Percentiles rank a stretch among this genome's conserved stretches.
These are phyloP conservation scores for Candida saitoana DNA, from an alignment of 805 yeast species.

Conservation along the genomic window DNA sequence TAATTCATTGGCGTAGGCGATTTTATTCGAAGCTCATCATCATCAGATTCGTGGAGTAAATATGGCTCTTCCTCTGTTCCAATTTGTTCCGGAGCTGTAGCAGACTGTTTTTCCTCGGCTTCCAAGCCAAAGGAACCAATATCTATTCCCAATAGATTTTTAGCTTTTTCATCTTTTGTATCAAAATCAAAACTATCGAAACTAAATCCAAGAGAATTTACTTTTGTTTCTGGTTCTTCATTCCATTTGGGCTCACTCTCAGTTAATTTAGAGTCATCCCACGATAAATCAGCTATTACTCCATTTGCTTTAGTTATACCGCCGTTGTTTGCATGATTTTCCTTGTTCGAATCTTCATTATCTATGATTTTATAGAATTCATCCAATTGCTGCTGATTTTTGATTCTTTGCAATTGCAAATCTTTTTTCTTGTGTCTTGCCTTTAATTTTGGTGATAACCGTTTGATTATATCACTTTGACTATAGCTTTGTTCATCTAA, in stretches of 20 bases:
- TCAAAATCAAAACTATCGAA: neutral
- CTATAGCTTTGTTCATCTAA: slow-evolving; percentile 23
- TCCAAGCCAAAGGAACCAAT: neutral
- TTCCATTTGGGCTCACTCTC: neutral
- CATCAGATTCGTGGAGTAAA: neutral
- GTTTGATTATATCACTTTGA: slow-evolving; percentile 11
- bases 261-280: neutral
- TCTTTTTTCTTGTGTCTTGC: neutral
- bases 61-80: neutral
- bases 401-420: neutral
- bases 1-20: neutral
- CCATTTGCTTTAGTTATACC: neutral
- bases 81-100: neutral
- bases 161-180: slow-evolving; percentile 1
- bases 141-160: neutral
- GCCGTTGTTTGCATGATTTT: neutral
- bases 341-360: neutral
- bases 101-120: neutral
- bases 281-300: neutral
- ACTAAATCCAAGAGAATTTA: neutral
- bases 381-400: neutral
- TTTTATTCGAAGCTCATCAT: slow-evolving; percentile 1
- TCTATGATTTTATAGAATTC: neutral
- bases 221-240: neutral
- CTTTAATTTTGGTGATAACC: neutral